A percentile compares a stretch with the other conserved stretches of the same genome.
These are phyloP conservation scores for Kwoniella newhampshirensis DNA, from an alignment of 768 basidiomycete species.

Conservation along the genomic window DNA sequence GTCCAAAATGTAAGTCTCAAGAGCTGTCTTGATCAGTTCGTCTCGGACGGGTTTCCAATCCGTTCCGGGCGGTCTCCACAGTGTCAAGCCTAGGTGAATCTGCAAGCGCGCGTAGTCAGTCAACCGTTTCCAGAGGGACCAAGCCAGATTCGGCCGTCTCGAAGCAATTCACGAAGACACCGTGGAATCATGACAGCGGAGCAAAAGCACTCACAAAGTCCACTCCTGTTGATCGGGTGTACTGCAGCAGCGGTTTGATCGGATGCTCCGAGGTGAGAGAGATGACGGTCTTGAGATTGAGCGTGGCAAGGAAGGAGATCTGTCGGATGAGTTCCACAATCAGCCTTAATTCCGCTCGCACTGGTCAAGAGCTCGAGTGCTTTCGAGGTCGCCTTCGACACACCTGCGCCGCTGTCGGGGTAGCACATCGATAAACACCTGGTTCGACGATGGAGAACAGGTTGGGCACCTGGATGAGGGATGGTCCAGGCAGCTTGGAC, in stretches of 20 bases:
- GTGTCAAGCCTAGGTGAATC: constrained; percentile 44
- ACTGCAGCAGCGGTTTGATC: constrained; percentile 38
- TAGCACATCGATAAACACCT: constrained; percentile 45
- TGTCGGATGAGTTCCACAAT: constrained; percentile 7
- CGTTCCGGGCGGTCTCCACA: constrained; percentile 33
- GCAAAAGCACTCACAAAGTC: constrained; percentile 48
- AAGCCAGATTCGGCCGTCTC: too few relatives aligned
- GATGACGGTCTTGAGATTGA: constrained; percentile 43
- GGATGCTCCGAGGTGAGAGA: constrained; percentile 49
- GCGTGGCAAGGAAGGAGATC: constrained; percentile 42
- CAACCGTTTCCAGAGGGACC: too few relatives aligned
- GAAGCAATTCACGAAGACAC: too few relatives aligned
- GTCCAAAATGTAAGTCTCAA: constrained; percentile 44
- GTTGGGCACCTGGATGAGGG: constrained; percentile 39
- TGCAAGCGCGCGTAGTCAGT: constrained; percentile 6
- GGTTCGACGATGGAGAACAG: constrained; percentile 48
- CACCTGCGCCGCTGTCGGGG: constrained; percentile 44
- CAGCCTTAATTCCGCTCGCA: not conserved
- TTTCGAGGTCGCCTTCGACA: constrained; percentile 7
- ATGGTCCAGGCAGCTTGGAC: constrained; percentile 23
- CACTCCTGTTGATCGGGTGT: constrained; percentile 26
- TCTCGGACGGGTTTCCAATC: constrained; percentile 51
- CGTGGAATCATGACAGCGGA: too few relatives aligned
- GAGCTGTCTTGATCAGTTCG: constrained; percentile 44
- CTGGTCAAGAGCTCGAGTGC: not conserved